phyloP scores from a whole-genome alignment of 2,329 filamentous ascomycete species.

The Zarea fungicola region DNA sequence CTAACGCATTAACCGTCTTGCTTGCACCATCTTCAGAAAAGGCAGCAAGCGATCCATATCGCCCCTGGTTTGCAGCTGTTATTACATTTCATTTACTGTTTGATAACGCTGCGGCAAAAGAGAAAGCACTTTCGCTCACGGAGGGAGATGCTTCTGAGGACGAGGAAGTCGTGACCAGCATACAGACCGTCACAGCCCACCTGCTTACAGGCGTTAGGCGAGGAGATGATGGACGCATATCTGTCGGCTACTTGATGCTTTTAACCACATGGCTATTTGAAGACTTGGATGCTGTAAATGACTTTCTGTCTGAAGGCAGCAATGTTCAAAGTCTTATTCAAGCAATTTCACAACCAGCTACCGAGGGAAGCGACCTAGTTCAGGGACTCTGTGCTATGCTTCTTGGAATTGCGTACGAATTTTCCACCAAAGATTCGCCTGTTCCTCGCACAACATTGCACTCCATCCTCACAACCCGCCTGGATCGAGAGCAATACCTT shows the following conservation, averaged over 20 bases:
- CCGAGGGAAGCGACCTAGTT: constrained; percentile 59
- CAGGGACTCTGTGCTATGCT: constrained; percentile 81
- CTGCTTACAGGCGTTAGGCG: constrained; percentile 74
- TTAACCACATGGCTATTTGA: constrained; percentile 89
- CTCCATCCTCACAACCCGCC: constrained; percentile 66
- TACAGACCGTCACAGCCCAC: constrained; percentile 82
- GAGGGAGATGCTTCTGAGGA: constrained; percentile 86
- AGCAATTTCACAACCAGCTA: constrained; percentile 55
- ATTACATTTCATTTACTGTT: constrained; percentile 81
- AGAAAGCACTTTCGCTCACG: constrained; percentile 71
- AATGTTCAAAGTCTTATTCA: constrained; percentile 84
- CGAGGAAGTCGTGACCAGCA: constrained; percentile 91
- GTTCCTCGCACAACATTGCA: constrained; percentile 78
- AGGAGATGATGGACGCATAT: constrained; percentile 70
- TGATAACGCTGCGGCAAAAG: constrained; percentile 75
- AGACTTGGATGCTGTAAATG: constrained; percentile 83
- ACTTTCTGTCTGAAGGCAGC: constrained; percentile 87
- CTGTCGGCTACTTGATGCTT: constrained; percentile 84
- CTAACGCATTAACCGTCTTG: constrained; percentile 82
- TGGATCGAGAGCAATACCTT: constrained; percentile 84
- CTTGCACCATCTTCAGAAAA: constrained; percentile 60
- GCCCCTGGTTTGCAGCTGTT: constrained; percentile 83
- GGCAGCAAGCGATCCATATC: constrained; percentile 72
- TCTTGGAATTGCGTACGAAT: constrained; percentile 88
- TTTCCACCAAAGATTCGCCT: constrained; percentile 94